Base-by-base conservation (phyloP, 2,329 filamentous ascomycete species). In the Neobulgaria alba region DNA sequence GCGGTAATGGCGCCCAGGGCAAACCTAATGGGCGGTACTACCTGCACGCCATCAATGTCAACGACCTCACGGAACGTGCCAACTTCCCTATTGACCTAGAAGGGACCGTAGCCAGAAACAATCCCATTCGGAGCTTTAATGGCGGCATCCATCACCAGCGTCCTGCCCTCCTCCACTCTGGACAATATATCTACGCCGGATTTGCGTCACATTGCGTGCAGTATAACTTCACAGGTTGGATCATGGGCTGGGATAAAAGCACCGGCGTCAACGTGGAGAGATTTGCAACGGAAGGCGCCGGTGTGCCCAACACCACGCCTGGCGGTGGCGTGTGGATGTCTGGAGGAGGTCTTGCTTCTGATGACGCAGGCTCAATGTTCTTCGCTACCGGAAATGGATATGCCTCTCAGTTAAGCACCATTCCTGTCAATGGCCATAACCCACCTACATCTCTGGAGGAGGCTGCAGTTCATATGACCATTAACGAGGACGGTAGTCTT, bases 171-270 rank as follows among this genome's bases (percentile, higher is more conserved):
- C 54, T 71, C 14, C 66, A 68, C 31, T 56, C 63, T 7, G 64
- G 65, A n/a, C 55, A 69, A 37, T 68, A 61, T 45, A 60, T 72
- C 20, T 71, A 71, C 44, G 67, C 67, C 9, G 67, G 67, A 3
- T 72, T 68, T 46, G 67, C 65, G 0, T 68, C 65, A n/a, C 67
- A 72, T 51, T 72, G 68, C 41, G 67, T 70, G 7, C 63, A 68
- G 48, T 71, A 65, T 53, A 71, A 71, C 50, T 70, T 68, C 39
- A 71, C 68, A 7, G 67, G 68, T 37, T 68, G 67, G 55, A 60
- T 72, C 36, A 63, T 72, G 33, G 67, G 68, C 9, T 68, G 65
- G 55, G 61, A 71, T 48, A 69, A 67, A 46, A 63, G 57, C 0
- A 65, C 61, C 15, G 68, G 67, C n/a, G 53, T 52, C 3, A 53